A percentile compares a stretch with the other conserved stretches of the same genome.
Evolutionary conservation across 192 early-diverging fungal species (phyloP).

Genomic region (Coemansia erecta): DNA sequence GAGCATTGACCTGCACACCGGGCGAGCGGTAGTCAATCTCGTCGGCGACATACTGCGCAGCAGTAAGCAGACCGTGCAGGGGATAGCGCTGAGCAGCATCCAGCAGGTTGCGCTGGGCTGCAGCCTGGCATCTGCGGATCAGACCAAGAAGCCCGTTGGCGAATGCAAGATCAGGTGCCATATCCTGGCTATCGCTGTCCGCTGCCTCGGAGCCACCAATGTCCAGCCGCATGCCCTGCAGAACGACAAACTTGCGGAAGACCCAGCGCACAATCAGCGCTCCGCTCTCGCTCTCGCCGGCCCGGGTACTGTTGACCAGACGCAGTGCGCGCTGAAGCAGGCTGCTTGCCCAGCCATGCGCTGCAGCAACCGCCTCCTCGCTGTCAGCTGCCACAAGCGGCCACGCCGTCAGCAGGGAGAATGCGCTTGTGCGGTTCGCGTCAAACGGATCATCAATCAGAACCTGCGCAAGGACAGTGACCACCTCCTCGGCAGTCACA

Average conservation of each 20-base stretch:
- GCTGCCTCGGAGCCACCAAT: not conserved
- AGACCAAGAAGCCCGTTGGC: conserved; percentile 23
- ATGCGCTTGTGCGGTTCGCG: conserved; percentile 70
- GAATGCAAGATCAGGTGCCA: conserved; percentile 18
- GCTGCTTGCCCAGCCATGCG: conserved; percentile 36
- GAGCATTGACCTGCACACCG: conserved; percentile 42
- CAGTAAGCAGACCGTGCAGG: conserved; percentile 60
- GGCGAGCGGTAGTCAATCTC: conserved; percentile 59
- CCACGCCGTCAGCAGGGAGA: conserved; percentile 68
- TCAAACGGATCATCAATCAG: conserved; percentile 70
- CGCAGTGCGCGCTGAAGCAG: conserved; percentile 63
- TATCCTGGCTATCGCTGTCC: not conserved
- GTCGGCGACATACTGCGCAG: conserved; percentile 60
- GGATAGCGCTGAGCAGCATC: conserved; percentile 52
- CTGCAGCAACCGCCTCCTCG: conserved; percentile 44
- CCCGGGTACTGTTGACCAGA: conserved; percentile 64
- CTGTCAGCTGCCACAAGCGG: conserved; percentile 64
- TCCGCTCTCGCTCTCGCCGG: conserved; percentile 80
- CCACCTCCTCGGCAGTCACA: conserved; percentile 36
- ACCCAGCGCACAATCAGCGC: conserved; percentile 75
- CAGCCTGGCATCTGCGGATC: conserved; percentile 19
- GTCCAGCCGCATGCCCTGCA: conserved; percentile 31
- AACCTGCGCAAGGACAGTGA: conserved; percentile 57
- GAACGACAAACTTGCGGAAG: conserved; percentile 73
- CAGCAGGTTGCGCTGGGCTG: conserved; percentile 52